Percentiles rank a stretch among this genome's conserved stretches.
These are phyloP conservation scores for Solanum hybrid DNA, from an alignment of 305 asterid genomes.

Conservation along the genomic window DNA sequence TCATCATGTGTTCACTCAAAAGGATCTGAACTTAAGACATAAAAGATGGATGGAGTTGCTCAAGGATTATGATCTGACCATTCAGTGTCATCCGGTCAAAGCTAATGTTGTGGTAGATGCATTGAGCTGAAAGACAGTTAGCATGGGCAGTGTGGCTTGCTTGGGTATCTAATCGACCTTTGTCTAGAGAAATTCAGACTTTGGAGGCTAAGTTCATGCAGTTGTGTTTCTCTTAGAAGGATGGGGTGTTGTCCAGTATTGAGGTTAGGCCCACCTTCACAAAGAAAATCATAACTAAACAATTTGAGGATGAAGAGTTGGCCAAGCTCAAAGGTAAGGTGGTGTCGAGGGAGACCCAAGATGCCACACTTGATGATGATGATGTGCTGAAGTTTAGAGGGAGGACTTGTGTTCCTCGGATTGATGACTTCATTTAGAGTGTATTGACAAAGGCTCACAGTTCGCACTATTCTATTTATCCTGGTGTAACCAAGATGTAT, in stretches of 20 bases:
- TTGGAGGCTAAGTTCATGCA: background rate
- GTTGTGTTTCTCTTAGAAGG: background rate
- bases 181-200: background rate
- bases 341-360: background rate
- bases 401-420: background rate
- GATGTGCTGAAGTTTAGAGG: background rate
- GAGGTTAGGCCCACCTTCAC: background rate
- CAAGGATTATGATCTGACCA: background rate
- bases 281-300: background rate
- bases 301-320: background rate
- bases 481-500: no score
- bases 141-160: background rate
- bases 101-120: background rate
- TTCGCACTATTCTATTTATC: no score
- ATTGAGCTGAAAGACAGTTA: background rate
- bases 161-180: background rate
- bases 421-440: no score
- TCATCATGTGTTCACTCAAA: background rate
- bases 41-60: background rate
- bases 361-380: background rate
- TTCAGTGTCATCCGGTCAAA: background rate
- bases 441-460: no score
- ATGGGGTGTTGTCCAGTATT: background rate
- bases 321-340: background rate
- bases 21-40: background rate